Conservation (phyloP, 2,329 filamentous ascomycete genomes). For the Colletotrichum sojae region DNA sequence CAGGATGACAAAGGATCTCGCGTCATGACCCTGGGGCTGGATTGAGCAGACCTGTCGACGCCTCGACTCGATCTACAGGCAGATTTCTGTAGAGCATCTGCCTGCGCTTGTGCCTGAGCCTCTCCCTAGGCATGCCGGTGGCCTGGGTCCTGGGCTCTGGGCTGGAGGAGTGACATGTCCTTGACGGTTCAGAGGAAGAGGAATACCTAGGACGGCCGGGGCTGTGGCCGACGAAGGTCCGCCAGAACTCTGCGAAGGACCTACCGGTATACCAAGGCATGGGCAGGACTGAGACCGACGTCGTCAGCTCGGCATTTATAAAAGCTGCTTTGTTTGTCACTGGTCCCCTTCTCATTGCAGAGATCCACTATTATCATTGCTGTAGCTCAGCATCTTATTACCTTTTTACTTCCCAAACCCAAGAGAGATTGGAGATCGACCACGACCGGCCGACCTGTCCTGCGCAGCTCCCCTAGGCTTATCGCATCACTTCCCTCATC, state of each 20-base stretch:
- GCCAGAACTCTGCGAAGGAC: not conserved
- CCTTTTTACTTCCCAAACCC: constrained; percentile 2
- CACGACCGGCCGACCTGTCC: not conserved
- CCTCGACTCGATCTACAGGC: not conserved
- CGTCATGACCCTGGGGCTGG: constrained; percentile 1
- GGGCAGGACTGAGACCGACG: constrained; percentile 7
- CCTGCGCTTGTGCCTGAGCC: not conserved
- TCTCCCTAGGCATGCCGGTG: not conserved
- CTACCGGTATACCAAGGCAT: not conserved
- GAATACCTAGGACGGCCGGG: not conserved
- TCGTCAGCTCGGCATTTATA: constrained; percentile 34
- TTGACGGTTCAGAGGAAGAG: constrained; percentile 15
- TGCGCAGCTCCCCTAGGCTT: constrained; percentile 5
- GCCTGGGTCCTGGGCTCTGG: not conserved
- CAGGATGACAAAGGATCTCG: constrained; percentile 23
- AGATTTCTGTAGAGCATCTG: not conserved
- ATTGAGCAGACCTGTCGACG: not conserved
- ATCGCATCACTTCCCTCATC: constrained; percentile 19
- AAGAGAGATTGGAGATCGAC: constrained; percentile 20
- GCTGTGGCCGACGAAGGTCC: constrained; percentile 11
- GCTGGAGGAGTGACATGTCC: constrained; percentile 9
- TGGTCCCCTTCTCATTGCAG: not conserved
- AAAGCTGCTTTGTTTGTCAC: constrained; percentile 21
- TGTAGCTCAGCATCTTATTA: not conserved
- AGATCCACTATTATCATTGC: constrained; percentile 14